Evolutionary conservation across 116 monocot species (phyloP).

Genomic region (Iris pallida): DNA sequence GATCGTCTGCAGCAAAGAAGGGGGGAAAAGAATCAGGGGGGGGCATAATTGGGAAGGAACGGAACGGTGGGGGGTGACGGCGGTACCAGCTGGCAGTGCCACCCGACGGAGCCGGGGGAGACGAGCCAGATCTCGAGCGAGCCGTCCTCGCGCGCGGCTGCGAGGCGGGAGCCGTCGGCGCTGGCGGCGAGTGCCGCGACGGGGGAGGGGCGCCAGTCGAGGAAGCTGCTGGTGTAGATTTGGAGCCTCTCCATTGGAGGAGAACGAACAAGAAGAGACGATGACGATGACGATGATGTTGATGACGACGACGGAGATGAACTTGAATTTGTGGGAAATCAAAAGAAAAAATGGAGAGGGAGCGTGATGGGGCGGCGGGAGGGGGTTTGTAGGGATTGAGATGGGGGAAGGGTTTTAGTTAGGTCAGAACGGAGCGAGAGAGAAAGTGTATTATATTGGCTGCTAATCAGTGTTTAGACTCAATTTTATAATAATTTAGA

Average conservation of each 20-base stretch:
- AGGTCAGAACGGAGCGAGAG: no score
- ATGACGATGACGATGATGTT: no score
- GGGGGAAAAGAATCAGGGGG: not conserved
- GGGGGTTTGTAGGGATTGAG: no score
- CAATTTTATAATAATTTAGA: no score
- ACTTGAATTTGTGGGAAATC: no score
- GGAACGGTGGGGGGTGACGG: not conserved
- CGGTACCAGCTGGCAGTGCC: constrained; percentile 84
- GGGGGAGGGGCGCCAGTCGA: constrained; percentile 75
- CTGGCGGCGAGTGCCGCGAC: constrained; percentile 73
- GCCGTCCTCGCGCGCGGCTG: constrained; percentile 74
- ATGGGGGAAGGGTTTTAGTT: no score
- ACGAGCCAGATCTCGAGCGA: constrained; percentile 89
- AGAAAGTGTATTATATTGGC: no score
- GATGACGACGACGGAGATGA: not conserved
- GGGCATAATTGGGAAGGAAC: not conserved
- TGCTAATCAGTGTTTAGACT: no score
- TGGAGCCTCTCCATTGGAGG: constrained; percentile 45
- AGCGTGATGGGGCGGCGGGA: no score
- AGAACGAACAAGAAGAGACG: not conserved
- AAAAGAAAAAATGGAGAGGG: no score
- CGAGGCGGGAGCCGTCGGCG: constrained; percentile 63
- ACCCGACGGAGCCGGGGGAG: constrained; percentile 87
- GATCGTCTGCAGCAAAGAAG: constrained; percentile 52
- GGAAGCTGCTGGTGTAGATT: constrained; percentile 38